Percentiles rank a stretch among this genome's conserved stretches.
These are phyloP conservation scores for Onygena corvina DNA, from an alignment of 2,329 filamentous ascomycete species.

Conservation along the genomic window DNA sequence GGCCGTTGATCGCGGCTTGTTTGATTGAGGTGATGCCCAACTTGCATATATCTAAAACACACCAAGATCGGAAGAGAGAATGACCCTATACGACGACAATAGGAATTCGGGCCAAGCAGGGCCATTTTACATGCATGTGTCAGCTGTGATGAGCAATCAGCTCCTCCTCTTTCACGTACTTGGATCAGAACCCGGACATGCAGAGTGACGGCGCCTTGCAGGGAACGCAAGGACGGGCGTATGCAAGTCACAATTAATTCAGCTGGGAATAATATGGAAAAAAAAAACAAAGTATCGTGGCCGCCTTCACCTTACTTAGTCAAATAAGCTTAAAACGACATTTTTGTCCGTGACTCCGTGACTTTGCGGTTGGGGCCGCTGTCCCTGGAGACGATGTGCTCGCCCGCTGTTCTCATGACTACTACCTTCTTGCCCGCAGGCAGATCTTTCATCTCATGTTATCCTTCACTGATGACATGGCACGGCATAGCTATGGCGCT, in stretches of 20 bases:
- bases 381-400: not conserved
- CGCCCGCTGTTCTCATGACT: not conserved
- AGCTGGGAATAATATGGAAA: not conserved
- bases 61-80: not conserved
- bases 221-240: not conserved
- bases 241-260: constrained; percentile 6
- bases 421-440: not conserved
- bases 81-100: not conserved
- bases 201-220: constrained; percentile 3
- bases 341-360: not conserved
- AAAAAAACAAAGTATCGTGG: not conserved
- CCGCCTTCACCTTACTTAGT: not conserved
- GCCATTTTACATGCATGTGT: constrained; percentile 4
- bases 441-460: not conserved
- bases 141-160: not conserved
- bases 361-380: not conserved
- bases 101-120: not conserved
- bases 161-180: not conserved
- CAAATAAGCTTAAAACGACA: constrained; percentile 7
- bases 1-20: constrained; percentile 3
- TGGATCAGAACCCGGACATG: not conserved
- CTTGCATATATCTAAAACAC: not conserved
- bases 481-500: not conserved
- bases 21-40: constrained; percentile 3
- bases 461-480: constrained; percentile 1